Percentiles rank a stretch among this genome's conserved stretches.
Conservation (phyloP, 1,139 yeast species). For the Diutina sp. region DNA sequence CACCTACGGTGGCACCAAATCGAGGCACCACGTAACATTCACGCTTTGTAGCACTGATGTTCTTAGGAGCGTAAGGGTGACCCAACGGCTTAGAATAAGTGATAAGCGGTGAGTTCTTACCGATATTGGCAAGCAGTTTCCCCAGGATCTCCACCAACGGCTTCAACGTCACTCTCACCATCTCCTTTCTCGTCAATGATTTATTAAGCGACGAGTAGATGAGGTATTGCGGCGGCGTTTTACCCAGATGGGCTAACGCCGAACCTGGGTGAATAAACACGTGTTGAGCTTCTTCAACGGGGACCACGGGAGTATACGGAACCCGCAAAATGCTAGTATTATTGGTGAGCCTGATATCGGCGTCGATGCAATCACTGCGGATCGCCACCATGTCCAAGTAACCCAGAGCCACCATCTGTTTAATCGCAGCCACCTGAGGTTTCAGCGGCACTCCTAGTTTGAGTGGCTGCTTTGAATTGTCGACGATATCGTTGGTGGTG, state of each 20-base stretch:
- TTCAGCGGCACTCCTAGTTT: constrained; percentile 56
- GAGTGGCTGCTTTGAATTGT: neutral
- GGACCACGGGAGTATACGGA: constrained; percentile 65
- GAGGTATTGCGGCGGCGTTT: constrained; percentile 61
- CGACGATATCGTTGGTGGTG: constrained; percentile 41
- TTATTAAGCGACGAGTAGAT: constrained; percentile 55
- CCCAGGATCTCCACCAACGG: constrained; percentile 69
- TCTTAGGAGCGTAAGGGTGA: constrained; percentile 76
- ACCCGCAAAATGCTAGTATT: constrained; percentile 47
- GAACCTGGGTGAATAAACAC: constrained; percentile 75
- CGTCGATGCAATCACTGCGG: constrained; percentile 64
- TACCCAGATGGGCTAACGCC: constrained; percentile 38
- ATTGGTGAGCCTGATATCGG: constrained; percentile 46
- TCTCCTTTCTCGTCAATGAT: constrained; percentile 24
- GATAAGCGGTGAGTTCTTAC: constrained; percentile 56
- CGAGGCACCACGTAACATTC: constrained; percentile 89
- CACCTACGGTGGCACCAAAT: constrained; percentile 73
- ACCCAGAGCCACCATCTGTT: constrained; percentile 89
- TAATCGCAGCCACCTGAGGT: constrained; percentile 61
- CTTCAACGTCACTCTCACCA: constrained; percentile 32
- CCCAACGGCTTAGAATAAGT: constrained; percentile 88
- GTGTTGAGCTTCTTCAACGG: constrained; percentile 35
- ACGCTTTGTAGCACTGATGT: constrained; percentile 47
- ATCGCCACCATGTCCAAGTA: constrained; percentile 85
- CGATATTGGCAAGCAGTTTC: constrained; percentile 65